phyloP scores from a whole-genome alignment of 2,329 filamentous ascomycete species.

The Ambrosiella cleistominuta region DNA sequence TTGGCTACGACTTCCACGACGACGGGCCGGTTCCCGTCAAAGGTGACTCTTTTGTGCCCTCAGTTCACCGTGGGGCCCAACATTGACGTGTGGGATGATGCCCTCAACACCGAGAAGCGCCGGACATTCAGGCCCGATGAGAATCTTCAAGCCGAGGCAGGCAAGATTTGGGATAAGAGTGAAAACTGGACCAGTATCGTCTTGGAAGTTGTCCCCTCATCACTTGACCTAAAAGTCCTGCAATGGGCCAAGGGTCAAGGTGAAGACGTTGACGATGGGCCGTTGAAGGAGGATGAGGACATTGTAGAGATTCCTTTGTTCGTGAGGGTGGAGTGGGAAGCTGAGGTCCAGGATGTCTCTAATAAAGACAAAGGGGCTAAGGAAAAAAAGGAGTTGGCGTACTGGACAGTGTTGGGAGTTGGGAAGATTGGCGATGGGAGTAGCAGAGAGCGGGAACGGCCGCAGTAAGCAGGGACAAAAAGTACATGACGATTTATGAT shows the following conservation, averaged over 20 bases:
- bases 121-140: constrained; percentile 20
- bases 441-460: constrained; percentile 7
- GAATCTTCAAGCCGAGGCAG: constrained; percentile 45
- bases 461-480: constrained; percentile 16
- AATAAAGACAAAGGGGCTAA: constrained; percentile 41
- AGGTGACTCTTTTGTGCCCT: constrained; percentile 82
- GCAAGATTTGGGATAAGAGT: constrained; percentile 90
- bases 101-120: constrained; percentile 39
- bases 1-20: constrained; percentile 70
- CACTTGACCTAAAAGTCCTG: constrained; percentile 26
- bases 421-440: constrained; percentile 51
- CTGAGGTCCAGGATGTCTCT: constrained; percentile 44
- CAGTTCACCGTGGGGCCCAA: constrained; percentile 90
- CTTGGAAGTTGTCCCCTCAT: constrained; percentile 64
- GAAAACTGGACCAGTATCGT: constrained; percentile 92
- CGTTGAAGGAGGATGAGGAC: constrained; percentile 41
- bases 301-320: constrained; percentile 82
- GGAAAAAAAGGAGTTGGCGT: constrained; percentile 77
- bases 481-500: constrained; percentile 24
- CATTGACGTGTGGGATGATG: constrained; percentile 76
- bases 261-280: constrained; percentile 23
- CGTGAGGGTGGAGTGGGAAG: constrained; percentile 80
- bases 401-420: constrained; percentile 85
- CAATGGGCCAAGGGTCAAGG: constrained; percentile 17
- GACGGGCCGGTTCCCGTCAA: constrained; percentile 57